Evolutionary conservation across 2,329 filamentous ascomycete genomes (phyloP).

Genomic region (Cercospora citrullina): DNA sequence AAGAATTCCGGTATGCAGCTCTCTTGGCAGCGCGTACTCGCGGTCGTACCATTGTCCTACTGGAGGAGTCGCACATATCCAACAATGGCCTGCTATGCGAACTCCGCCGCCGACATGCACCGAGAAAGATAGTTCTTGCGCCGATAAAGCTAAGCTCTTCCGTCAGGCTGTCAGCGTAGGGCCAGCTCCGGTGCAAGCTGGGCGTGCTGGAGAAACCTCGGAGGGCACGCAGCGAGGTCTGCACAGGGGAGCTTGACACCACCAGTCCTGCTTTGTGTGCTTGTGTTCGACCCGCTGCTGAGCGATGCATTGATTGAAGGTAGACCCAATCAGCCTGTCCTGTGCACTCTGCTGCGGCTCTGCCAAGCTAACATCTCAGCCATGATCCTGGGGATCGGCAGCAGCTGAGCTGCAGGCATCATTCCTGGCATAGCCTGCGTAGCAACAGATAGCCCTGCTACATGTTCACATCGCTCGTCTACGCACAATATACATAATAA

Average conservation of each 20-base stretch:
- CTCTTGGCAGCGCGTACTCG: background rate
- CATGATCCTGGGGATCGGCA: constrained; percentile 1
- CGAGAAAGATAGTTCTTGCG: background rate
- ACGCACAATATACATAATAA: background rate
- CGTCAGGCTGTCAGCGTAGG: background rate
- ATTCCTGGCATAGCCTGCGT: background rate
- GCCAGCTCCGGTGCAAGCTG: background rate
- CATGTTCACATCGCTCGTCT: background rate
- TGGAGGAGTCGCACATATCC: background rate
- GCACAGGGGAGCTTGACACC: background rate
- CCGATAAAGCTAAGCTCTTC: background rate
- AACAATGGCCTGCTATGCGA: background rate
- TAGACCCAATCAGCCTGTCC: background rate
- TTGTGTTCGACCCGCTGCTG: background rate
- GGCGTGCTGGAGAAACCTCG: background rate
- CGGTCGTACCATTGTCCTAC: background rate
- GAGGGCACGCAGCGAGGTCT: background rate
- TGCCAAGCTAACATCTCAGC: background rate
- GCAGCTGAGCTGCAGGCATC: constrained; percentile 6
- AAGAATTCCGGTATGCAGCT: background rate
- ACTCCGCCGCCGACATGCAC: background rate
- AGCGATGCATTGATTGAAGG: background rate
- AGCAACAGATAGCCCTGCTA: background rate
- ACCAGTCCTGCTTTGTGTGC: background rate
- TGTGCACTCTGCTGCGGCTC: background rate